Conservation (phyloP, 768 basidiomycete species). For the Tricholoma sp. region DNA sequence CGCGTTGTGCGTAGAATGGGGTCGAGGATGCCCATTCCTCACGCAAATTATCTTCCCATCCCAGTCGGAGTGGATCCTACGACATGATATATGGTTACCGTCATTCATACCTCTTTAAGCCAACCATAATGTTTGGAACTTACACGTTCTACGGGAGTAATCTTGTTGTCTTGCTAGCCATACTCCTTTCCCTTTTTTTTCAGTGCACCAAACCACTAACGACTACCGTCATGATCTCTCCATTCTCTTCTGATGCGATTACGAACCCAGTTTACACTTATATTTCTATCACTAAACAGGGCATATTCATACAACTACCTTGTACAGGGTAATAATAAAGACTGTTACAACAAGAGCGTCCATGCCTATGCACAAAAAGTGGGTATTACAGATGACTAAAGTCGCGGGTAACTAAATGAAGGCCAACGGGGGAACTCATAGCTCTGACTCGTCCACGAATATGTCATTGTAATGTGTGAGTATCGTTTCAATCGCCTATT, state of each 20-base stretch:
- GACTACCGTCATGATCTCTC: too few species aligned
- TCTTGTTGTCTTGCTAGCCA: neutral
- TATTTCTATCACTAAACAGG: conserved; percentile 2
- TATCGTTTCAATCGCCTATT: conserved; percentile 91
- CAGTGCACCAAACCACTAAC: neutral
- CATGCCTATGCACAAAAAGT: conserved; percentile 15
- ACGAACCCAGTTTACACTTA: conserved; percentile 1
- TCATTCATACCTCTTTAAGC: too few species aligned
- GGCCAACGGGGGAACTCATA: conserved; percentile 12
- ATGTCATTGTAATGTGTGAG: conserved; percentile 93
- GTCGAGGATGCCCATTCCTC: conserved; percentile 47
- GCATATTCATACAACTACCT: conserved; percentile 1
- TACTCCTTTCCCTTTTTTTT: neutral
- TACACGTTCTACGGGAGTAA: conserved; percentile 8
- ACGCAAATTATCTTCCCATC: conserved; percentile 52
- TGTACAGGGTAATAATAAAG: conserved; percentile 6
- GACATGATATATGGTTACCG: conserved; percentile 27
- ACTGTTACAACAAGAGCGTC: conserved; percentile 17
- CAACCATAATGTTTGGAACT: too few species aligned
- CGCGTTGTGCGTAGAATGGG: conserved; percentile 50
- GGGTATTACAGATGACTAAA: conserved; percentile 1
- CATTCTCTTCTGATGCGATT: neutral
- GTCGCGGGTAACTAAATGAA: conserved; percentile 1
- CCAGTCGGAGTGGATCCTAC: conserved; percentile 44
- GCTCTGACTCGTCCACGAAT: conserved; percentile 84